Percentiles rank a stretch among this genome's conserved stretches.
phyloP scores from a whole-genome alignment of 176 grass and related monocot species.

The Musa acuminata region DNA sequence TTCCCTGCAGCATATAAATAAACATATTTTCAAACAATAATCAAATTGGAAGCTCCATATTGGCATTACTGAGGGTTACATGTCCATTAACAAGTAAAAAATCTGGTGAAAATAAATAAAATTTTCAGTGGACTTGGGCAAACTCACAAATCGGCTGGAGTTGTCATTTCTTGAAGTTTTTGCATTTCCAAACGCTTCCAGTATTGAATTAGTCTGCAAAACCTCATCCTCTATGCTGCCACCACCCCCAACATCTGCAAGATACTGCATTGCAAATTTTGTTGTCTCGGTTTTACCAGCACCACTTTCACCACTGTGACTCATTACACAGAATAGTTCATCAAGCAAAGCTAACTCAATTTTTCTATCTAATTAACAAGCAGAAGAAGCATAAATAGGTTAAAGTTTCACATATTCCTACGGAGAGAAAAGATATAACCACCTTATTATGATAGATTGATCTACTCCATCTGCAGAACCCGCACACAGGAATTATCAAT shows the following conservation, averaged over 20 bases:
- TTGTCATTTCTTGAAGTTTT: constrained; percentile 98
- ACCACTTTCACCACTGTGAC: constrained; percentile 82
- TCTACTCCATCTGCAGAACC: constrained; percentile 83
- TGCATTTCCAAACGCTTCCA: constrained; percentile 99
- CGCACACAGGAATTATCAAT: background rate
- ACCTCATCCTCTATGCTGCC: constrained; percentile 94
- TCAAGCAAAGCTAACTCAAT: background rate
- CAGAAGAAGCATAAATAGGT: background rate
- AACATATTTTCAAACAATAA: too few relatives aligned
- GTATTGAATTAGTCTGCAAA: constrained; percentile 90
- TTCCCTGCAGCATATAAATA: constrained; percentile 45
- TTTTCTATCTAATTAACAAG: background rate
- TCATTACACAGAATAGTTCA: background rate
- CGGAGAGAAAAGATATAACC: background rate
- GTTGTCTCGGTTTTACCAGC: constrained; percentile 99
- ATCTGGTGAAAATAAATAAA: background rate
- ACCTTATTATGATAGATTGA: constrained; percentile 99
- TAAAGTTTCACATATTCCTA: background rate
- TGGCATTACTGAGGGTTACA: background rate
- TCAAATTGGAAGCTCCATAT: background rate
- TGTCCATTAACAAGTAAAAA: background rate
- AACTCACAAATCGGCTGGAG: constrained; percentile 91
- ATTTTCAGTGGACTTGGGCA: background rate
- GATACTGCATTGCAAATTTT: constrained; percentile 96
- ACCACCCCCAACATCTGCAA: constrained; percentile 88